phyloP scores from a whole-genome alignment of 2,329 filamentous ascomycete species.

The Diaporthe citrichinensis region DNA sequence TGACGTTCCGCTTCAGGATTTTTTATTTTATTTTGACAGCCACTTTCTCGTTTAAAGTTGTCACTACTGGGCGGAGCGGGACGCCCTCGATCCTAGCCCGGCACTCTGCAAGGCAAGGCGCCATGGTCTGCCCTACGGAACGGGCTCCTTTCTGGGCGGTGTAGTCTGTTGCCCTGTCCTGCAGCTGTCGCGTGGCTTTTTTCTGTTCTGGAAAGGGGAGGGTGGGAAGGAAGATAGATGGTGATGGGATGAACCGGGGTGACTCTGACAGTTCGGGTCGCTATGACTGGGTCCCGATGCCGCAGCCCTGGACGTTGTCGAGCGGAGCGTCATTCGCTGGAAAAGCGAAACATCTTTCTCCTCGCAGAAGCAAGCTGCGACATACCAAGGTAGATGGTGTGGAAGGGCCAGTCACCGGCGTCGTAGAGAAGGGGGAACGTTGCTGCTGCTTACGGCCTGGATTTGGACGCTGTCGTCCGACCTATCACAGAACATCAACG shows the following conservation, averaged over 20 bases:
- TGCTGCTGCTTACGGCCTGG: conserved; percentile 34
- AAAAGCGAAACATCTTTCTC: conserved; percentile 5
- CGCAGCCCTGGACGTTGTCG: neutral
- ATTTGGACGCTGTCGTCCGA: conserved; percentile 6
- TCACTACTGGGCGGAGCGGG: conserved; percentile 23
- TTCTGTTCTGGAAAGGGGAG: neutral
- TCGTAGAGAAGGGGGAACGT: conserved; percentile 14
- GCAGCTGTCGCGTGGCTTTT: conserved; percentile 29
- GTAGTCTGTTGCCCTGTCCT: neutral
- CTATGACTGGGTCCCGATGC: conserved; percentile 9
- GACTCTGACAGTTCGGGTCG: conserved; percentile 16
- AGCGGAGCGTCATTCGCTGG: conserved; percentile 13
- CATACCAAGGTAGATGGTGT: conserved; percentile 23
- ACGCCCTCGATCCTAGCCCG: conserved; percentile 26
- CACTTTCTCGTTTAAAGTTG: conserved; percentile 29
- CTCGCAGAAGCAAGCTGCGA: conserved; percentile 28
- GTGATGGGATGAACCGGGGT: conserved; percentile 17
- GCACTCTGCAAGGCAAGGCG: conserved; percentile 27
- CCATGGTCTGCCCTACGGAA: conserved; percentile 13
- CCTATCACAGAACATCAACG: conserved; percentile 36
- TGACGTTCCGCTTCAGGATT: conserved; percentile 8
- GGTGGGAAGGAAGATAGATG: neutral
- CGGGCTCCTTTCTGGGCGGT: neutral
- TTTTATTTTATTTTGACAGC: neutral
- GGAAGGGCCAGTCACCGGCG: neutral